These are phyloP conservation scores for Carex littledalei DNA, from an alignment of 176 grass and related monocot genomes.

Conservation along the genomic window DNA sequence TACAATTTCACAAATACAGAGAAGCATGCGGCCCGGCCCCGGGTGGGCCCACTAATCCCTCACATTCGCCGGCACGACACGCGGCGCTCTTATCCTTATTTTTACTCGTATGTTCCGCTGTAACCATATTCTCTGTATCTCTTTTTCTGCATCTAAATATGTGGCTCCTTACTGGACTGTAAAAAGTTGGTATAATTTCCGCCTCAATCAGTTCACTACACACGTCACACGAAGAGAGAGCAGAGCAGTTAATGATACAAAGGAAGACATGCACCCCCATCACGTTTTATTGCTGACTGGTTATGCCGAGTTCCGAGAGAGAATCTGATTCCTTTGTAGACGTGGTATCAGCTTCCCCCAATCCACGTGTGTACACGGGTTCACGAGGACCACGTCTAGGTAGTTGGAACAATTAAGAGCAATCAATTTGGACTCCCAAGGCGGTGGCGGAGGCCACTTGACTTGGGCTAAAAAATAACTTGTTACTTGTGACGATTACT, in stretches of 20 bases:
- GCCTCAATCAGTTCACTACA: background rate
- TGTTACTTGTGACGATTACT: background rate
- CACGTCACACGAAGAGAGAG: fast-evolving
- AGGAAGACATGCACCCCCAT: background rate
- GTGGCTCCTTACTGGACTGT: background rate
- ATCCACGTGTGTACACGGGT: background rate
- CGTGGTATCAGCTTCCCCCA: background rate
- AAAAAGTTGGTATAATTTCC: background rate
- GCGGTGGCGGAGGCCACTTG: background rate
- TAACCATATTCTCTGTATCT: background rate
- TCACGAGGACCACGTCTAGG: background rate
- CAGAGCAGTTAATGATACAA: background rate
- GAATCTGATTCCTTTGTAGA: background rate
- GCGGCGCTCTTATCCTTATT: constrained; percentile 3
- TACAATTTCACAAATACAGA: background rate
- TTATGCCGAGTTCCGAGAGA: background rate
- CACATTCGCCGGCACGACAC: background rate
- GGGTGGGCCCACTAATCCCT: background rate
- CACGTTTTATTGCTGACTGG: background rate
- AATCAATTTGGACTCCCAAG: background rate
- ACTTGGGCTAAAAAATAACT: too few relatives aligned
- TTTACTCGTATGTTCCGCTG: too few relatives aligned
- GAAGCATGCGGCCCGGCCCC: background rate
- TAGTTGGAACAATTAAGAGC: background rate
- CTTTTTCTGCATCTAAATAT: background rate